These are phyloP conservation scores for Suillus spraguei DNA, from an alignment of 768 basidiomycete genomes.

Conservation along the genomic window DNA sequence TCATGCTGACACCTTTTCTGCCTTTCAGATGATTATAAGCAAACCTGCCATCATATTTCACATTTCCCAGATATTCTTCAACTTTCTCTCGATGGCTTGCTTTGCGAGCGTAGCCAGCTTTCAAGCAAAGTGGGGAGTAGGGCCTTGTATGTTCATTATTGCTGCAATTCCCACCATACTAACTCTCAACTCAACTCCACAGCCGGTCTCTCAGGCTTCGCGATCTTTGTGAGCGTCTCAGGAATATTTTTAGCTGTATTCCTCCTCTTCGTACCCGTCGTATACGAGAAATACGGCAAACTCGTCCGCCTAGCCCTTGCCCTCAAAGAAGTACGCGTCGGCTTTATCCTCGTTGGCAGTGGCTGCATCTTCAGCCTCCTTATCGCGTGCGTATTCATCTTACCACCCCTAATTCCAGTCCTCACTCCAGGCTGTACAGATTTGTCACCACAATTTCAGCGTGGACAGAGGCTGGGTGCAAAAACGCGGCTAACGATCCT, in stretches of 20 bases:
- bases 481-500: slow-evolving; percentile 81
- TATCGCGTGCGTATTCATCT: slow-evolving; percentile 62
- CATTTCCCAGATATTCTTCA: slow-evolving; percentile 84
- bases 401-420: slow-evolving; percentile 10
- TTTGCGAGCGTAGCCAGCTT: slow-evolving; percentile 89
- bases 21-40: slow-evolving; percentile 78
- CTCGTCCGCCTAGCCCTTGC: slow-evolving; percentile 76
- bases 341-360: slow-evolving; percentile 77
- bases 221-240: slow-evolving; percentile 75
- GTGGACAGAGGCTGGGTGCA: slow-evolving; percentile 90
- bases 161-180: slow-evolving; percentile 2
- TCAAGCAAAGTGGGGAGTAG: slow-evolving; percentile 82
- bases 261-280: slow-evolving; percentile 75
- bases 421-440: slow-evolving; percentile 38
- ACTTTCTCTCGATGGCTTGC: slow-evolving; percentile 90
- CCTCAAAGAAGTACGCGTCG: slow-evolving; percentile 79
- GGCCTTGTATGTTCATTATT: slow-evolving; percentile 69
- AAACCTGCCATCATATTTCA: slow-evolving; percentile 82
- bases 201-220: slow-evolving; percentile 90
- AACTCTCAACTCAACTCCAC: slow-evolving; percentile 16
- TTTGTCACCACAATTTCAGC: slow-evolving; percentile 81
- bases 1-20: slow-evolving; percentile 20
- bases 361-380: slow-evolving; percentile 71
- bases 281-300: slow-evolving; percentile 87
- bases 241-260: slow-evolving; percentile 75